These are phyloP conservation scores for Neocucurbitaria cava DNA, from an alignment of 2,329 filamentous ascomycete species.

Conservation along the genomic window DNA sequence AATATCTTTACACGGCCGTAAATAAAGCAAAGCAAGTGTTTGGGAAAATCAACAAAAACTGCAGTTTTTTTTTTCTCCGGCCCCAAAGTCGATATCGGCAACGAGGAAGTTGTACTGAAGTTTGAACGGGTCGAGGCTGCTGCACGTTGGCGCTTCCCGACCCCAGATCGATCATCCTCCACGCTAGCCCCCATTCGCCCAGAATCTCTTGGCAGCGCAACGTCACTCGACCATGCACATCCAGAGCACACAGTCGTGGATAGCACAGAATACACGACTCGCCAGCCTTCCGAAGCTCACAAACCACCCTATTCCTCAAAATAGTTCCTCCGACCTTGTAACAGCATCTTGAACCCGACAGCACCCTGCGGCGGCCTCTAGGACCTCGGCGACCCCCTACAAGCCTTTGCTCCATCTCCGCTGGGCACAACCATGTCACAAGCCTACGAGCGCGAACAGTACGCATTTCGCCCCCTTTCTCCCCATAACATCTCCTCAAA, in stretches of 20 bases:
- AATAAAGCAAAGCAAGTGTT: no score
- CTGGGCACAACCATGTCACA: conserved; percentile 56
- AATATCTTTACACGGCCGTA: no score
- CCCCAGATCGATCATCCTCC: not conserved
- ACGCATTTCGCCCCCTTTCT: conserved; percentile 26
- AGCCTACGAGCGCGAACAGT: conserved; percentile 67
- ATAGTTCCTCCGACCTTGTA: not conserved
- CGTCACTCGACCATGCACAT: not conserved
- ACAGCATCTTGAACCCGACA: not conserved
- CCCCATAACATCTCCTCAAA: not conserved
- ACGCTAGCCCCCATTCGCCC: conserved; percentile 4
- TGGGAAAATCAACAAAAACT: no score
- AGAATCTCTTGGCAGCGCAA: conserved; percentile 8
- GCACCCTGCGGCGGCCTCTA: no score
- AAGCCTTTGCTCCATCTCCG: not conserved
- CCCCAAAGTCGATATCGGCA: no score
- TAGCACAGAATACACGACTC: not conserved
- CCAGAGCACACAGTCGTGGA: not conserved
- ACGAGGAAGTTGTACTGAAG: no score
- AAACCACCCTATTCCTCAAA: no score
- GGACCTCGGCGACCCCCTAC: not conserved
- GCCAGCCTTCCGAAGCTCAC: not conserved
- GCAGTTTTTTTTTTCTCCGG: no score
- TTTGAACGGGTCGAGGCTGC: no score
- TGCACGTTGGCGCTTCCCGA: no score